A percentile compares a stretch with the other conserved stretches of the same genome.
These are phyloP conservation scores for Fusarium sarcochroum DNA, from an alignment of 2,329 filamentous ascomycete species.

Conservation along the genomic window DNA sequence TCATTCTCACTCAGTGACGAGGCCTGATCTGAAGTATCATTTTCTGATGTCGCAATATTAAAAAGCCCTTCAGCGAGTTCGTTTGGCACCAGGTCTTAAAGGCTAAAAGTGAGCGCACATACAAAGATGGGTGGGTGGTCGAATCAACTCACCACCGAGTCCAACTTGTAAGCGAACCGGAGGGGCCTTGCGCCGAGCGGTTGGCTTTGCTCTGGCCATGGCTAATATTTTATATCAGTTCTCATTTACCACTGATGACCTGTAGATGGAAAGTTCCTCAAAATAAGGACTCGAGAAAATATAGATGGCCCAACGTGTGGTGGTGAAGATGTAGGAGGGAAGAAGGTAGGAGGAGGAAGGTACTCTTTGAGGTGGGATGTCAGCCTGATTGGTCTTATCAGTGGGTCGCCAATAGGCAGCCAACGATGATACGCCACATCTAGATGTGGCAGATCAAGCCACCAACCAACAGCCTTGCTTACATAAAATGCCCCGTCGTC, in stretches of 20 bases:
- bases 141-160: slow-evolving; percentile 46
- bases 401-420: slow-evolving; percentile 24
- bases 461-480: slow-evolving; percentile 51
- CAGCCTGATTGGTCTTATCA: slow-evolving; percentile 45
- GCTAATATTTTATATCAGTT: slow-evolving; percentile 2
- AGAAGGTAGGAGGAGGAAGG: slow-evolving; percentile 34
- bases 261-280: not conserved
- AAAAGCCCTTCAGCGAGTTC: slow-evolving; percentile 44
- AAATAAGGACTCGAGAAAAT: not conserved
- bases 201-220: slow-evolving; percentile 31
- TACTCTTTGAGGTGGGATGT: slow-evolving; percentile 30
- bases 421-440: slow-evolving; percentile 34
- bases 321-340: slow-evolving; percentile 32
- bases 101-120: not conserved
- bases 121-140: not conserved
- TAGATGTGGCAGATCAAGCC: not conserved
- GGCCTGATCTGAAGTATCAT: slow-evolving; percentile 13
- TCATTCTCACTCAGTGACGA: slow-evolving; percentile 25
- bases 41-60: slow-evolving; percentile 36
- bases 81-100: slow-evolving; percentile 46
- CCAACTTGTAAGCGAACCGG: slow-evolving; percentile 34
- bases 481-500: slow-evolving; percentile 48
- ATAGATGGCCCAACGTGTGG: slow-evolving; percentile 9
- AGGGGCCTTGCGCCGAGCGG: not conserved
- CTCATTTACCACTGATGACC: not conserved